Base-by-base conservation (phyloP, 2,329 filamentous ascomycete species). In the Hymenoscyphus albidus region DNA sequence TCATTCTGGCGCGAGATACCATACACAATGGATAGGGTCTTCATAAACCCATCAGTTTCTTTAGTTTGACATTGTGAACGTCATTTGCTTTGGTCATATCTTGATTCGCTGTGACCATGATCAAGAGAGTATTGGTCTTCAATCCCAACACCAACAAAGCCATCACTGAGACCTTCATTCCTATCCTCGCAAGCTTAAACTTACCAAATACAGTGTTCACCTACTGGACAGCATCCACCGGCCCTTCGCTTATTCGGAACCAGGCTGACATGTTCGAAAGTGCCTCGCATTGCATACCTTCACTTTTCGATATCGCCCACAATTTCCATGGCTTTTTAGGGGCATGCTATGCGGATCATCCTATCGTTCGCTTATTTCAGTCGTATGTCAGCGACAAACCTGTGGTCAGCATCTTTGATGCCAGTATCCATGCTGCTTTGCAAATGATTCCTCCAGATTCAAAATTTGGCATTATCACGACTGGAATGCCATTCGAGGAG, bases 241-340 rank as follows among this genome's bases (percentile, higher is more conserved):
- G 44, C n/a, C 44, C 44, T n/a, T 48, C 44, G 44, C 44, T 48
- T 22, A 48, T 48, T n/a, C n/a, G 18, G 18, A 48, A 48, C 44
- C 44, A 48, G 18, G 44, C 44, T 22, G 44, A 48, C n/a, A 48
- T 48, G 44, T 48, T 48, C n/a, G 44, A 48, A 48, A 48, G 44
- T 48, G 44, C 44, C 7, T 18, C n/a, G n/a, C 44, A 48, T 18
- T 48, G 44, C n/a, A 22, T 48, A 48, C 44, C 44, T 16, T 22
- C 18, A n/a, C 44, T 48, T 22, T n/a, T 48, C n/a, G n/a, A 48
- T 12, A n/a, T 48, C 44, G 44, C 44, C 44, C 44, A 48, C n/a
- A 18, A 48, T 9, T 48, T 22, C 18, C 44, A 48, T n/a, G 44
- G 44, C 9, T 48, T 48, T 48, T 16, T 48, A 3, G 44, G 44